Evolutionary conservation across 2,329 filamentous ascomycete genomes (phyloP), one percentile per base, ranked within the genome.

Genomic region (Penicillium capsulatum): DNA sequence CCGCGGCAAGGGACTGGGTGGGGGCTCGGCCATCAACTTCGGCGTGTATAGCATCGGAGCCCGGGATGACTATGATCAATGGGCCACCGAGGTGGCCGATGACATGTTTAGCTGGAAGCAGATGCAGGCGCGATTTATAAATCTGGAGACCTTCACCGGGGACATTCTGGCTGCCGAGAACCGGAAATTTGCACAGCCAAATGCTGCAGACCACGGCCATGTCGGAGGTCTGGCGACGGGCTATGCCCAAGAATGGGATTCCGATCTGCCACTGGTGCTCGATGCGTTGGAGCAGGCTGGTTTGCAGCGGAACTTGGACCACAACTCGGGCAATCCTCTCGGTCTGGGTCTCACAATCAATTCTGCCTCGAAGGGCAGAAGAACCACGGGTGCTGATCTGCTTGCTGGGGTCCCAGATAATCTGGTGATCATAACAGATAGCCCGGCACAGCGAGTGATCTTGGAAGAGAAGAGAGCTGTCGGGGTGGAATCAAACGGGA

Each of bases 241-340:
- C 1, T 52, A 40, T 36, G 50, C 50, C 1, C 32, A 30, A 9
- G 50, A 52, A 31, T 52, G 50, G 50, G 50, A 52, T 22, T 40
- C 37, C n/a, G 50, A 52, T 30, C 31, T 54, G 19, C 36, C 44
- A 3, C 41, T 38, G 5, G 19, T 48, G 4, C 33, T 50, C 44
- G 42, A 76, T 42, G 57, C 69, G 5, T 74, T 75, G 28, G 66
- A 74, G 41, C 55, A 74, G 26, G 65, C 68, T 16, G 76, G 76
- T 0, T 64, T 72, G 24, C 60, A 68, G 0, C 46, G 71, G 13
- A 80, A 80, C 44, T 64, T 66, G 0, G 77, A 81, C 46, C 68
- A 76, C 27, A 81, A 81, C 45, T 74, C 71, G 6, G 79, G 79
- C 0, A 69, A 81, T 50, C 76, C 75, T 0, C 64, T 80, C 19